A percentile compares a stretch with the other conserved stretches of the same genome.
Evolutionary conservation across 129 eudicot genomes (phyloP).

Genomic region (Kitagawia praeruptora): DNA sequence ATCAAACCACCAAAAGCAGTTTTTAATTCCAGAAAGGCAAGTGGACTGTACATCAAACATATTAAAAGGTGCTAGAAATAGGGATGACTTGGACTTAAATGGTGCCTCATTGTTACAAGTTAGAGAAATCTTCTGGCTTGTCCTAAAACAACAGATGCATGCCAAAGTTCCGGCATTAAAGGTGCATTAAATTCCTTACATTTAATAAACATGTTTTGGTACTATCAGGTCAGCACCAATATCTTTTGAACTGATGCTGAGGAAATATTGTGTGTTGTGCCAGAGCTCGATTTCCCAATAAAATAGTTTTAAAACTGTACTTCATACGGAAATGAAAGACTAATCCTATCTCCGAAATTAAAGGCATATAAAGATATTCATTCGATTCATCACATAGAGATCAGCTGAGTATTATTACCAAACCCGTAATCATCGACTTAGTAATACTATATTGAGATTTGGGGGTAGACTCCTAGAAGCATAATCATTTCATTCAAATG

Average conservation of each 20-base stretch:
- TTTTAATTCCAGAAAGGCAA: not conserved
- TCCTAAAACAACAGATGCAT: not conserved
- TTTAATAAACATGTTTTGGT: not conserved
- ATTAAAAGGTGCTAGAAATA: not conserved
- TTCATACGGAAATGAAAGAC: too few relatives aligned
- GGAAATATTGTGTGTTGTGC: too few relatives aligned
- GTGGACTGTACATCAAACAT: not conserved
- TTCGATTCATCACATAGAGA: too few relatives aligned
- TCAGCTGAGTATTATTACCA: too few relatives aligned
- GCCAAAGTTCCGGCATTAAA: not conserved
- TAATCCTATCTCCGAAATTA: too few relatives aligned
- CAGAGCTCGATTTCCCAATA: too few relatives aligned
- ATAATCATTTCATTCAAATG: too few relatives aligned
- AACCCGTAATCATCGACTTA: too few relatives aligned
- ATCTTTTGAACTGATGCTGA: not conserved
- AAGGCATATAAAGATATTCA: too few relatives aligned
- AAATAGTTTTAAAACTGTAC: too few relatives aligned
- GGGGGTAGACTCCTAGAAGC: too few relatives aligned
- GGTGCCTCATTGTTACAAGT: not conserved
- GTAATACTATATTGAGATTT: too few relatives aligned
- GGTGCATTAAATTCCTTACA: not conserved
- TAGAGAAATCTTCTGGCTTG: not conserved
- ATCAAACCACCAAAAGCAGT: not conserved
- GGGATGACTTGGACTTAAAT: not conserved
- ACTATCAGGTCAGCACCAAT: not conserved